Conservation (phyloP, 139 green algal genomes). For the Deuterostichococcus epilithicus region DNA sequence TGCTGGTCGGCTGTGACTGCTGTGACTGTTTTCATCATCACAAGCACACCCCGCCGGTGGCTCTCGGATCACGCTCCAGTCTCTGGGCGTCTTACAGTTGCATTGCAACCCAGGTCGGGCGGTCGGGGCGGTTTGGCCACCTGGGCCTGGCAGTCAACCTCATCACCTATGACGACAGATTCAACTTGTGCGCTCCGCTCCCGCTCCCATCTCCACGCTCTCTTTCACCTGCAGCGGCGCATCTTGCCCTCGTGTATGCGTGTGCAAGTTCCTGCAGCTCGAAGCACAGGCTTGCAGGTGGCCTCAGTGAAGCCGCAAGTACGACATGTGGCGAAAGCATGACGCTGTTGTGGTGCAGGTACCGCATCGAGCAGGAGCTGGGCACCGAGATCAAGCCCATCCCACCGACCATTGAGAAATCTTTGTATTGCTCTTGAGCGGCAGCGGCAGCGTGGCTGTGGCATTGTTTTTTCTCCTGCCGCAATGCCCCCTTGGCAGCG, state of each 20-base stretch:
- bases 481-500: neutral
- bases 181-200: constrained; percentile 80
- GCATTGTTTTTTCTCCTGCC: neutral
- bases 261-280: no score
- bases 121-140: constrained; percentile 97
- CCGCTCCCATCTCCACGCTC: no score
- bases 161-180: constrained; percentile 97
- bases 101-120: constrained; percentile 59
- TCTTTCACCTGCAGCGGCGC: no score
- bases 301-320: no score
- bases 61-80: neutral
- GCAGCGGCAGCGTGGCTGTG: neutral
- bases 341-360: constrained; percentile 40
- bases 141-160: constrained; percentile 97
- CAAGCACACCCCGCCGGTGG: neutral
- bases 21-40: neutral
- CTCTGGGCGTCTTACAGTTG: constrained; percentile 3
- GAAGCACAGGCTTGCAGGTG: no score
- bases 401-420: constrained; percentile 91
- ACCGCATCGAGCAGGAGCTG: constrained; percentile 98
- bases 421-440: constrained; percentile 86
- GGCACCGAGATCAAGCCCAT: constrained; percentile 99
- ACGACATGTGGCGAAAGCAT: no score
- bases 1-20: neutral
- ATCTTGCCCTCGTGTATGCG: no score